A percentile compares a stretch with the other conserved stretches of the same genome.
Conservation (phyloP, 371 early-diverging fungal genomes). For the Mortierella sp. region DNA sequence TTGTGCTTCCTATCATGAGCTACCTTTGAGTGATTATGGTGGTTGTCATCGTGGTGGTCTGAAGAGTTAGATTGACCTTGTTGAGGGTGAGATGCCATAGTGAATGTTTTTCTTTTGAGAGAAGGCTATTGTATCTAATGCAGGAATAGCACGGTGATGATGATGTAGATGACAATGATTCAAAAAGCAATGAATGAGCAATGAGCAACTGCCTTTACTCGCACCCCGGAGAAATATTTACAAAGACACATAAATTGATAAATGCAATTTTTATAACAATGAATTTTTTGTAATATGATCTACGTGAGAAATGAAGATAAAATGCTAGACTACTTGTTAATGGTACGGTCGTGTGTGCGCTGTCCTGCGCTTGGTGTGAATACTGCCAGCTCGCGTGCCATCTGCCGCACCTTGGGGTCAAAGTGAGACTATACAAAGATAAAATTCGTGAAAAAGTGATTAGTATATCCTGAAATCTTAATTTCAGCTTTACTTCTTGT, state of each 20-base stretch:
- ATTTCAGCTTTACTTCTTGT: too few relatives aligned
- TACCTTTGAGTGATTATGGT: not conserved
- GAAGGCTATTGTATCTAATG: not conserved
- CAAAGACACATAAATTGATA: not conserved
- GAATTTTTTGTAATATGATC: not conserved
- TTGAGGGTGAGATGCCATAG: not conserved
- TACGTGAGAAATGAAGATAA: not conserved
- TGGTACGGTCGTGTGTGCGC: constrained; percentile 53
- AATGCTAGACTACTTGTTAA: constrained; percentile 34
- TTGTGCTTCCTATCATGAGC: not conserved
- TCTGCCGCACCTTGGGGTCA: constrained; percentile 78
- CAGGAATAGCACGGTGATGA: not conserved
- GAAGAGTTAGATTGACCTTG: not conserved
- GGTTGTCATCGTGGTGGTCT: not conserved
- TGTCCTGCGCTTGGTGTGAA: constrained; percentile 54
- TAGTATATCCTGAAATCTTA: too few relatives aligned
- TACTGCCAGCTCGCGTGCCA: constrained; percentile 62
- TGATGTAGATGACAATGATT: not conserved
- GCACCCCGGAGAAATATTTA: not conserved
- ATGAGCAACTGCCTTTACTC: not conserved
- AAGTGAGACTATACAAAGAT: constrained; percentile 72
- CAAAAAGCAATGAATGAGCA: not conserved
- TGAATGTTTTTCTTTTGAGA: not conserved
- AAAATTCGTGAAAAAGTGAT: too few relatives aligned
- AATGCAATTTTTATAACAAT: not conserved